Percentiles rank a stretch among this genome's conserved stretches.
phyloP scores from a whole-genome alignment of 140 eudicot genomes.

The Flaveria floridana region DNA sequence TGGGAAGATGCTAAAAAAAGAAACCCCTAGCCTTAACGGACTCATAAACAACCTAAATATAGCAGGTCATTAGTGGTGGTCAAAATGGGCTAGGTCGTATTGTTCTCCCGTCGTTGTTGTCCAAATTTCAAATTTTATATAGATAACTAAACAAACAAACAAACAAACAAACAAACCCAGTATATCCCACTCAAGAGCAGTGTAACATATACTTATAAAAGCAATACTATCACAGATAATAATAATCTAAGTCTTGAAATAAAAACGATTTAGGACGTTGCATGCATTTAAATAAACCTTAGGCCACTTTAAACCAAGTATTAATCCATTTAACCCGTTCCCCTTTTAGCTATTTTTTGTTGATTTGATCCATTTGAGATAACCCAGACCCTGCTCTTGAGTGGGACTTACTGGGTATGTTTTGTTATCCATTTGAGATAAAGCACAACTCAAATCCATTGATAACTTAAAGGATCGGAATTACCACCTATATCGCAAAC shows the following conservation, averaged over 20 bases:
- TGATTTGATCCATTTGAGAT: too few species aligned
- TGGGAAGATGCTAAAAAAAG: neutral
- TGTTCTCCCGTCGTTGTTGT: neutral
- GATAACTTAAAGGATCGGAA: neutral
- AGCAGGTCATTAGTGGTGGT: neutral
- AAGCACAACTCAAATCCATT: constrained; percentile 1
- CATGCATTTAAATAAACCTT: neutral
- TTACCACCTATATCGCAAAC: neutral
- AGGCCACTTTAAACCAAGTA: neutral
- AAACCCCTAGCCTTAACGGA: neutral
- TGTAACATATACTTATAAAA: neutral
- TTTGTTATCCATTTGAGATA: too few species aligned
- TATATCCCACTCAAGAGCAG: too few species aligned
- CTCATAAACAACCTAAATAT: neutral
- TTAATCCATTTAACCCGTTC: neutral
- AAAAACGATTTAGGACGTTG: neutral
- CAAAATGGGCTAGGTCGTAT: neutral
- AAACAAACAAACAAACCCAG: too few species aligned
- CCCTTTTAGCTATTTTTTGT: neutral
- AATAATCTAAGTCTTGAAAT: neutral
- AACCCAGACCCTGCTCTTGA: too few species aligned
- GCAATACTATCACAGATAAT: neutral
- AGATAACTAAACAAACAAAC: neutral
- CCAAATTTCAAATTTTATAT: neutral
- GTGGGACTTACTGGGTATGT: too few species aligned